Evolutionary conservation across 2,329 filamentous ascomycete species (phyloP).

Genomic region (Pseudogymnoascus pannorum): DNA sequence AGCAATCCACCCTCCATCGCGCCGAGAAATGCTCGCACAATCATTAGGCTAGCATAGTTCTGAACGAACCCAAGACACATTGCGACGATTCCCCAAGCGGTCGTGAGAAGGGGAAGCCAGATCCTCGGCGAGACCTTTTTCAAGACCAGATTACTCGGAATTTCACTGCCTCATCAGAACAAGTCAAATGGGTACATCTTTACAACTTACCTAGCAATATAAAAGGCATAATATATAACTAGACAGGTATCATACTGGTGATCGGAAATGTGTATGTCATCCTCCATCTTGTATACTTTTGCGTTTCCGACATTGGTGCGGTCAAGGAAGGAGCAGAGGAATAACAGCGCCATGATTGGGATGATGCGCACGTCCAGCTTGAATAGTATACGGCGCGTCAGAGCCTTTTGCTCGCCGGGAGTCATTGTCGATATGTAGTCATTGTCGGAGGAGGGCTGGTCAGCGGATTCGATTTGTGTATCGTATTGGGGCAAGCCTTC

Average conservation of each 20-base stretch:
- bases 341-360: slow-evolving; percentile 55
- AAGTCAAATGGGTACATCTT: not conserved
- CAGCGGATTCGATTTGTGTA: not conserved
- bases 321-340: slow-evolving; percentile 59
- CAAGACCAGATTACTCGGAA: slow-evolving; percentile 51
- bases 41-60: slow-evolving; percentile 45
- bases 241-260: slow-evolving; percentile 58
- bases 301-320: slow-evolving; percentile 69
- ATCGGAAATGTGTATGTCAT: slow-evolving; percentile 49
- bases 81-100: slow-evolving; percentile 60
- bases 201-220: slow-evolving; percentile 45
- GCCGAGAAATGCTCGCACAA: slow-evolving; percentile 54
- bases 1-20: slow-evolving; percentile 57
- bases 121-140: slow-evolving; percentile 46
- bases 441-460: not conserved
- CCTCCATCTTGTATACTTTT: slow-evolving; percentile 55
- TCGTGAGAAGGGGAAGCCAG: slow-evolving; percentile 58
- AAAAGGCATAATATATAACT: slow-evolving; percentile 58
- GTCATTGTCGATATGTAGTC: not conserved
- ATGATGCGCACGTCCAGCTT: slow-evolving; percentile 52
- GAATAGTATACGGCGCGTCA: slow-evolving; percentile 40
- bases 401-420: slow-evolving; percentile 14
- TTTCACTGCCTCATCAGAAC: slow-evolving; percentile 32
- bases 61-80: slow-evolving; percentile 47
- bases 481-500: not conserved